Percentiles rank a stretch among this genome's conserved stretches.
phyloP scores from a whole-genome alignment of 83 land plant genomes.

The Picea abies region DNA sequence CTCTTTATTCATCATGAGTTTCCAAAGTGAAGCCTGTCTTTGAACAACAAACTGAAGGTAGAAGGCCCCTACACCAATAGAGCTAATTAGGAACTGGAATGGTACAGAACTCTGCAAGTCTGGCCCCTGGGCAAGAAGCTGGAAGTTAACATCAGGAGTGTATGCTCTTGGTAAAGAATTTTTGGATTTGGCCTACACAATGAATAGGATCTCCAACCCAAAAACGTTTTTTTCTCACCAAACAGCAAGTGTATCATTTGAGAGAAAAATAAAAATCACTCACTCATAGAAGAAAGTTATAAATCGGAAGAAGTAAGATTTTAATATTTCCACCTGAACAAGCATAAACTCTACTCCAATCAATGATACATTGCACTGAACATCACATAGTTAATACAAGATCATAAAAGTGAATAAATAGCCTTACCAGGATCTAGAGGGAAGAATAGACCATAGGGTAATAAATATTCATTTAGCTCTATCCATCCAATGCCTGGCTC shows the following conservation, averaged over 20 bases:
- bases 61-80: too few relatives aligned
- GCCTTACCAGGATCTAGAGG: slow-evolving; percentile 95
- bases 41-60: too few relatives aligned
- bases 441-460: slow-evolving; percentile 94
- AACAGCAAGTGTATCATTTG: background rate
- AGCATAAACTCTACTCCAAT: background rate
- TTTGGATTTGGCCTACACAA: background rate
- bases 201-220: background rate
- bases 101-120: too few relatives aligned
- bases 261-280: background rate
- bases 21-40: too few relatives aligned
- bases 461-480: slow-evolving; percentile 92
- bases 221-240: background rate
- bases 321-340: background rate
- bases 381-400: background rate
- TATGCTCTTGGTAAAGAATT: too few relatives aligned
- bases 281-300: background rate
- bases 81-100: too few relatives aligned
- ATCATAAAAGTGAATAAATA: background rate
- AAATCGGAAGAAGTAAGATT: background rate
- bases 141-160: too few relatives aligned
- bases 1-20: too few relatives aligned
- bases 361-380: background rate
- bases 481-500: slow-evolving; percentile 99
- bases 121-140: too few relatives aligned